A percentile compares a stretch with the other conserved stretches of the same genome.
These are phyloP conservation scores for Hypoxylon sp. DNA, from an alignment of 2,329 filamentous ascomycete species.

Conservation along the genomic window DNA sequence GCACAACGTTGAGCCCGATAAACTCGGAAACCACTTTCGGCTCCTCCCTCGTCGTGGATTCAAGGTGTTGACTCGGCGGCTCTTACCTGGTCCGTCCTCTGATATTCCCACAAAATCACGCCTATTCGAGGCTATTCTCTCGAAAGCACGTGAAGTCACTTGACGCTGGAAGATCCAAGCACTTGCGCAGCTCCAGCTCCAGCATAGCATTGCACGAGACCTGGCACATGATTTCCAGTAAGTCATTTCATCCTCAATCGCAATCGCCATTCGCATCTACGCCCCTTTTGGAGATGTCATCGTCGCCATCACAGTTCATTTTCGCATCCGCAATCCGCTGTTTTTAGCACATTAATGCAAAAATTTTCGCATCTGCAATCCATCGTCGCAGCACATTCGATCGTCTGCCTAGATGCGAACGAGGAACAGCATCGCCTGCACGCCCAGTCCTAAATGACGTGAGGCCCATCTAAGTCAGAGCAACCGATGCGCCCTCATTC, in stretches of 20 bases:
- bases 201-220: conserved; percentile 48
- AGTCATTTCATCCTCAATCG: conserved; percentile 39
- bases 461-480: conserved; percentile 22
- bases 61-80: conserved; percentile 44
- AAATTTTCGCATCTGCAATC: conserved; percentile 37
- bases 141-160: conserved; percentile 55
- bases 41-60: conserved; percentile 39
- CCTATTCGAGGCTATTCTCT: conserved; percentile 51
- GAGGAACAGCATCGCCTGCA: conserved; percentile 20
- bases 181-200: conserved; percentile 39
- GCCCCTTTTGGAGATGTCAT: conserved; percentile 4
- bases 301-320: conserved; percentile 15
- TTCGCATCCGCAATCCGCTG: conserved; percentile 12
- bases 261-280: conserved; percentile 25
- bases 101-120: conserved; percentile 51
- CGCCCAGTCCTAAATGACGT: conserved; percentile 26
- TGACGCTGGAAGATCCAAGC: conserved; percentile 52
- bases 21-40: conserved; percentile 13
- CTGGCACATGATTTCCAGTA: conserved; percentile 53
- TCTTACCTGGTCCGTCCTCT: conserved; percentile 44
- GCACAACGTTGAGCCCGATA: conserved; percentile 35
- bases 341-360: conserved; percentile 25
- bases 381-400: conserved; percentile 14
- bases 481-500: conserved; percentile 22
- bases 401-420: conserved; percentile 16